A percentile compares a stretch with the other conserved stretches of the same genome.
These are phyloP conservation scores for Pseudoturritis turrita DNA, from an alignment of 345 rosid genomes.

Conservation along the genomic window DNA sequence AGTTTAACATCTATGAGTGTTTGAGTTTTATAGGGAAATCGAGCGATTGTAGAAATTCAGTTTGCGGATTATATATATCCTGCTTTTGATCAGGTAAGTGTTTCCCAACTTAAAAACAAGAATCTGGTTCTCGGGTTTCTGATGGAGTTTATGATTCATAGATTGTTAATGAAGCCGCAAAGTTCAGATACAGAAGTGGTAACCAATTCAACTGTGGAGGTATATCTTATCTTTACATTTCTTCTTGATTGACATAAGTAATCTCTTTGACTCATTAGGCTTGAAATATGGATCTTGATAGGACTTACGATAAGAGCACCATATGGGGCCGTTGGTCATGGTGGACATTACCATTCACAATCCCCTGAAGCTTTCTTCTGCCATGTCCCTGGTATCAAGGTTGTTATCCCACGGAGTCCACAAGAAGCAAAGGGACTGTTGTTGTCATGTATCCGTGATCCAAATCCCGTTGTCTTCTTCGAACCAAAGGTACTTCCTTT, in stretches of 20 bases:
- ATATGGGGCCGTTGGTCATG: conserved; percentile 91
- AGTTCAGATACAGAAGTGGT: conserved; percentile 93
- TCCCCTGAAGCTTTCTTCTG: conserved; percentile 98
- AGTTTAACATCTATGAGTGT: not conserved
- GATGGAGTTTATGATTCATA: conserved; percentile 25
- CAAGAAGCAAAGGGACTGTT: conserved; percentile 80
- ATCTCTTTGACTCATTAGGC: conserved; percentile 3
- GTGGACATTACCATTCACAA: conserved; percentile 89
- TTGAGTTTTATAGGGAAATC: conserved; percentile 51
- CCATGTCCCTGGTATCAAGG: conserved; percentile 95
- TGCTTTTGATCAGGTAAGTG: conserved; percentile 87
- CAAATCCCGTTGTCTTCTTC: conserved; percentile 81
- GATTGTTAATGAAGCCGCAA: conserved; percentile 97
- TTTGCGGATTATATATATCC: conserved; percentile 93
- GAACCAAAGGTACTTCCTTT: conserved; percentile 69
- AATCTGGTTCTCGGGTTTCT: not conserved
- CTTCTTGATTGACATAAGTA: not conserved
- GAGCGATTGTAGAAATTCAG: conserved; percentile 84
- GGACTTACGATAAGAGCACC: conserved; percentile 87
- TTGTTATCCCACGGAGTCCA: conserved; percentile 91
- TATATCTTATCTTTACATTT: conserved; percentile 14
- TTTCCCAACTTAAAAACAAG: not conserved
- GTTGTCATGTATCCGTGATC: conserved; percentile 73
- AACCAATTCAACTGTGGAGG: conserved; percentile 95
- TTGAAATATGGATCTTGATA: conserved; percentile 26